Evolutionary conservation across 148 eudicot genomes (phyloP).

Genomic region (Fallopia convolvulus): DNA sequence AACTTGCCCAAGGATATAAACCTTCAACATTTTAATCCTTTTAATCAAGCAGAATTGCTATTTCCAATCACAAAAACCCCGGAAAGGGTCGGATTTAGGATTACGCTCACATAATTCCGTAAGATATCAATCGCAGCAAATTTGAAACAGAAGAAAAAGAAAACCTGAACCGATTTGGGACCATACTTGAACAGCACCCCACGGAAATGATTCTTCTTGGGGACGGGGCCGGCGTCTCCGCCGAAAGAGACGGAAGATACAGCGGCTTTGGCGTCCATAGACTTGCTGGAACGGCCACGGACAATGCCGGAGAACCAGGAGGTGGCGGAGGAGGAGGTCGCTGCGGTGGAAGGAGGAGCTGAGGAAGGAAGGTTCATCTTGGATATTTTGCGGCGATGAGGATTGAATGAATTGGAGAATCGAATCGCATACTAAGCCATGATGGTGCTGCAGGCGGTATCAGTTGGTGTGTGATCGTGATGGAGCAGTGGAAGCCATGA

Average conservation of each 20-base stretch:
- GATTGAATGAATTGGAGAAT: background rate
- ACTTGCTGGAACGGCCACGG: slow-evolving; percentile 40
- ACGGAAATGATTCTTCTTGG: slow-evolving; percentile 59
- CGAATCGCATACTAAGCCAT: background rate
- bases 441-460: background rate
- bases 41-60: background rate
- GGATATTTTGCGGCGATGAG: background rate
- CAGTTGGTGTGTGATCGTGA: background rate
- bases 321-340: slow-evolving; percentile 27
- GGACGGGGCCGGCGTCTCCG: slow-evolving; percentile 14
- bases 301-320: slow-evolving; percentile 60
- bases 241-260: slow-evolving; percentile 17
- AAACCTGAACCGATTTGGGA: slow-evolving; percentile 71
- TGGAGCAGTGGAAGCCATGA: slow-evolving; percentile 11
- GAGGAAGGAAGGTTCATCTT: slow-evolving; percentile 12
- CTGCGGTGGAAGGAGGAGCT: slow-evolving; percentile 1
- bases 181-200: slow-evolving; percentile 94
- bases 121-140: background rate
- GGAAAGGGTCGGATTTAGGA: background rate
- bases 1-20: background rate
- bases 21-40: background rate
- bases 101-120: background rate
- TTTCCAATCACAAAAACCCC: background rate
- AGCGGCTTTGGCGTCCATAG: slow-evolving; percentile 22
- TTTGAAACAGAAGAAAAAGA: background rate